These are phyloP conservation scores for Plasmodium yoelii DNA, from an alignment of 169 alveolate species.

Conservation along the genomic window DNA sequence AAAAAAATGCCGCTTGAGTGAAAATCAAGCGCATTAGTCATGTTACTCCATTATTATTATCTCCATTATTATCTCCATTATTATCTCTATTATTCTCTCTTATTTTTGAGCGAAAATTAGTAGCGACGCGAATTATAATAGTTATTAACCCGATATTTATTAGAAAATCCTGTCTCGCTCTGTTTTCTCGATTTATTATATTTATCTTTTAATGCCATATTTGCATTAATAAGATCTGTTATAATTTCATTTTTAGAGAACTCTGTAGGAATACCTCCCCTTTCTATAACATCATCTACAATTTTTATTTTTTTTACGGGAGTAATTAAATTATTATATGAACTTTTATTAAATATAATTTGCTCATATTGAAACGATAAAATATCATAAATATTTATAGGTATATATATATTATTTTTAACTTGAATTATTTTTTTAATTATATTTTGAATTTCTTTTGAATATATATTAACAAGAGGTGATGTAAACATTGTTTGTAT, in stretches of 20 bases:
- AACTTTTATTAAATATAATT: conserved; percentile 33
- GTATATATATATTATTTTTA: conserved; percentile 24
- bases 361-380: conserved; percentile 45
- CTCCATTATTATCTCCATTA: too few relatives aligned
- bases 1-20: too few relatives aligned
- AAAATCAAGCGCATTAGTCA: too few relatives aligned
- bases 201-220: conserved; percentile 35
- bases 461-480: conserved; percentile 22
- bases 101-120: neutral
- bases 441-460: conserved; percentile 32
- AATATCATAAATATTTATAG: conserved; percentile 50
- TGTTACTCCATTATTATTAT: too few relatives aligned
- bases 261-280: conserved; percentile 63
- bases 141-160: conserved; percentile 39
- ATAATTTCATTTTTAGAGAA: conserved; percentile 35
- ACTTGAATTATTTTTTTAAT: conserved; percentile 21
- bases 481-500: conserved; percentile 63
- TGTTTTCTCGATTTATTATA: conserved; percentile 29
- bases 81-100: neutral
- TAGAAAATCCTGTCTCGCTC: conserved; percentile 9
- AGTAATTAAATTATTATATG: conserved; percentile 22
- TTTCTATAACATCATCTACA: conserved; percentile 26
- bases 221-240: conserved; percentile 64
- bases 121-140: conserved; percentile 12
- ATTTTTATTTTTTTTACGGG: conserved; percentile 67